Evolutionary conservation across 192 early-diverging fungal genomes (phyloP).

Genomic region (Coemansia sp.): DNA sequence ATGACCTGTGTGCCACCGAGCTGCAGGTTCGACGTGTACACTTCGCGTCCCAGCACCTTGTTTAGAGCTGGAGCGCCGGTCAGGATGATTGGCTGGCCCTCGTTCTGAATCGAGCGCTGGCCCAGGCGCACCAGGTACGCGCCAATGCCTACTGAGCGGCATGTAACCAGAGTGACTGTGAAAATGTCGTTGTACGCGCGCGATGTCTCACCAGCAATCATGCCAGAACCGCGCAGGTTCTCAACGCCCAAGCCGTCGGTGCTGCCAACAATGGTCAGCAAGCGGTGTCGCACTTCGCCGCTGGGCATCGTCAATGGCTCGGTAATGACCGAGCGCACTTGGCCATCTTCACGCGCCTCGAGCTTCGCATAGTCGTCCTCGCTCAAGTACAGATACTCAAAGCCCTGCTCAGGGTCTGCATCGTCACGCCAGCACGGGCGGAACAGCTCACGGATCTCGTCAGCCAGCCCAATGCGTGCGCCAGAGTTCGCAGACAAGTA

Average conservation of each 20-base stretch:
- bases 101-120: constrained; percentile 95
- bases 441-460: constrained; percentile 85
- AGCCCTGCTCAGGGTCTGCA: constrained; percentile 78
- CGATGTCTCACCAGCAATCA: constrained; percentile 97
- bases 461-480: constrained; percentile 95
- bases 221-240: constrained; percentile 92
- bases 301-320: constrained; percentile 63
- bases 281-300: constrained; percentile 75
- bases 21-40: constrained; percentile 97
- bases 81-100: constrained; percentile 97
- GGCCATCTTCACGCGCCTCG: constrained; percentile 56
- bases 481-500: constrained; percentile 99
- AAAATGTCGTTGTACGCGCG: constrained; percentile 98
- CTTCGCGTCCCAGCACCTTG: constrained; percentile 97
- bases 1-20: constrained; percentile 99
- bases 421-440: constrained; percentile 84
- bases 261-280: constrained; percentile 85
- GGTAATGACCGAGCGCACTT: constrained; percentile 70
- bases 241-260: constrained; percentile 93
- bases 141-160: constrained; percentile 97
- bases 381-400: constrained; percentile 90
- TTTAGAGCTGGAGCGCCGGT: constrained; percentile 96
- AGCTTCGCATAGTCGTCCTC: constrained; percentile 69
- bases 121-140: constrained; percentile 98
- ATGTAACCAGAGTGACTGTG: constrained; percentile 94